phyloP scores from a whole-genome alignment of 768 basidiomycete species.

The Termitomyces sp. region DNA sequence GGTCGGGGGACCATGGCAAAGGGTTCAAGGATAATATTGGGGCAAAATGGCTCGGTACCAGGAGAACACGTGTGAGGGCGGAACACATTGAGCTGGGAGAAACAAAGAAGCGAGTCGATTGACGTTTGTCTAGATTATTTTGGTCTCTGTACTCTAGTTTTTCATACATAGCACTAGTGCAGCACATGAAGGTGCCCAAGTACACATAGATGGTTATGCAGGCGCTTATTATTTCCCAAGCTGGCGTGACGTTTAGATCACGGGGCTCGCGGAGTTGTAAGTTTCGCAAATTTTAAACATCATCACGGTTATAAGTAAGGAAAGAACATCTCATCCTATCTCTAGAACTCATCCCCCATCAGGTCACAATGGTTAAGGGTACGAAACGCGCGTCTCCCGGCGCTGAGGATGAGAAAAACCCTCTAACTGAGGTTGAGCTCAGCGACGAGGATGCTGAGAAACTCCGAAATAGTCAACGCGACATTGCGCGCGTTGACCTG shows the following conservation, averaged over 20 bases:
- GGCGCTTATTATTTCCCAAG: background rate
- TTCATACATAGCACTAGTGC: background rate
- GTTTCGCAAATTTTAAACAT: constrained; percentile 19
- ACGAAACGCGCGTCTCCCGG: constrained; percentile 81
- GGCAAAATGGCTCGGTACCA: constrained; percentile 30
- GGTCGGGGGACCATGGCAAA: constrained; percentile 70
- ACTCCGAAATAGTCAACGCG: constrained; percentile 59
- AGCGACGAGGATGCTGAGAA: constrained; percentile 68
- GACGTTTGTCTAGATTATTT: constrained; percentile 10
- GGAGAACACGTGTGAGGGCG: constrained; percentile 32
- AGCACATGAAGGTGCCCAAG: background rate
- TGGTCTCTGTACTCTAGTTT: background rate
- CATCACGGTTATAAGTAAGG: background rate
- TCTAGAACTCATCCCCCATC: constrained; percentile 13
- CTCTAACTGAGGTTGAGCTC: constrained; percentile 61
- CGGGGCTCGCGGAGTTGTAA: constrained; percentile 23
- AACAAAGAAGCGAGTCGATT: constrained; percentile 74
- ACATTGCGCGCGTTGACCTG: constrained; percentile 65
- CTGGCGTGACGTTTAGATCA: constrained; percentile 1
- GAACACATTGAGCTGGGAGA: constrained; percentile 80
- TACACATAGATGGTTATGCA: background rate
- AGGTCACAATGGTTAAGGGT: constrained; percentile 34
- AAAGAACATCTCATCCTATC: constrained; percentile 8
- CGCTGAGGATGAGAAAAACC: constrained; percentile 66
- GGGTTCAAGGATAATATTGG: constrained; percentile 38